These are phyloP conservation scores for Pharus latifolius DNA, from an alignment of 176 grass and related monocot genomes.

Conservation along the genomic window DNA sequence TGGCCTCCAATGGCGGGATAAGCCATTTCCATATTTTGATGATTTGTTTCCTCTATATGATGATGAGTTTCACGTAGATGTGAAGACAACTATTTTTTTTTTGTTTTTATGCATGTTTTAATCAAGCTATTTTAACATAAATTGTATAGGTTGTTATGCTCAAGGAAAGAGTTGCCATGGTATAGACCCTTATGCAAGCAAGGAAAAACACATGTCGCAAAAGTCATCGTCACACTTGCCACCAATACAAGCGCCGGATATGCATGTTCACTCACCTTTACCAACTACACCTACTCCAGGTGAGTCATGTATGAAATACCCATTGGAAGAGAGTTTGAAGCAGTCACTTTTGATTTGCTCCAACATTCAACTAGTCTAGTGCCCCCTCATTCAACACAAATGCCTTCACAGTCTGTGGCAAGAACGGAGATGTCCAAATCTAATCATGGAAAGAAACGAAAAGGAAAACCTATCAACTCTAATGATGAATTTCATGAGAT, in stretches of 20 bases:
- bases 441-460: background rate
- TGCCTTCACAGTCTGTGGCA: too few relatives aligned
- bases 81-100: too few relatives aligned
- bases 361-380: too few relatives aligned
- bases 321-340: too few relatives aligned
- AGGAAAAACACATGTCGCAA: background rate
- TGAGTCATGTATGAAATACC: background rate
- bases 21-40: background rate
- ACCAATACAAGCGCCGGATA: background rate
- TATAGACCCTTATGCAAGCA: slow-evolving; percentile 13
- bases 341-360: too few relatives aligned
- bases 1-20: background rate
- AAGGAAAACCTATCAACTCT: background rate
- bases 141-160: background rate
- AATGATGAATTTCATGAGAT: background rate
- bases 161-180: slow-evolving; percentile 1
- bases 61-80: background rate
- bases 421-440: too few relatives aligned
- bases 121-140: background rate
- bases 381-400: too few relatives aligned
- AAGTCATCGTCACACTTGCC: background rate
- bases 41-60: background rate
- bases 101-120: too few relatives aligned
- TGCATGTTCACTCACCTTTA: background rate
- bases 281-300: background rate